Conservation (phyloP, 208 protist species). For the Trypanosoma lewisi region DNA sequence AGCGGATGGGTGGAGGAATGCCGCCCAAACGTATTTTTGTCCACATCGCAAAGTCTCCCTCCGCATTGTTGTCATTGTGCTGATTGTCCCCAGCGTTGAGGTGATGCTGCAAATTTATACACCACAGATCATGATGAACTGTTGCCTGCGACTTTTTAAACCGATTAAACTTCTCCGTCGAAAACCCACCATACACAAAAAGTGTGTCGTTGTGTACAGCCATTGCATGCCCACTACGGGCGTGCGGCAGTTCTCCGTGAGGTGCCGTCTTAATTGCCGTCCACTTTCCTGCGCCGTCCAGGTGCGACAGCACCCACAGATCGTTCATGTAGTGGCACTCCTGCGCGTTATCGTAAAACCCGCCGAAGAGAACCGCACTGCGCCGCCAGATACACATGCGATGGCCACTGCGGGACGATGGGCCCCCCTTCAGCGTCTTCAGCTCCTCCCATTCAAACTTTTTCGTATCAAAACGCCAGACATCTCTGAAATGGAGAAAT, state of each 20-base stretch:
- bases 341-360: constrained; percentile 91
- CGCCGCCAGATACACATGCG: constrained; percentile 90
- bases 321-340: constrained; percentile 90
- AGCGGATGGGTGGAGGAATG: constrained; percentile 85
- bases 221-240: constrained; percentile 83
- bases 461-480: constrained; percentile 81
- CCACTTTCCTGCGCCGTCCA: constrained; percentile 82
- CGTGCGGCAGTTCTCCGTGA: constrained; percentile 43
- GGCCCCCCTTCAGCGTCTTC: constrained; percentile 71
- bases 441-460: constrained; percentile 85
- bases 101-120: constrained; percentile 38
- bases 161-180: constrained; percentile 83
- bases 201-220: constrained; percentile 80
- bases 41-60: constrained; percentile 52
- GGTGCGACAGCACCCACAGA: constrained; percentile 73
- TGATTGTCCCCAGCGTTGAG: constrained; percentile 13
- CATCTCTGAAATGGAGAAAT: constrained; percentile 90
- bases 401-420: constrained; percentile 88
- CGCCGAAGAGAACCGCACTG: constrained; percentile 86
- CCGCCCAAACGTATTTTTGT: constrained; percentile 72
- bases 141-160: constrained; percentile 88
- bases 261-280: constrained; percentile 47
- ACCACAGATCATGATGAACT: constrained; percentile 90
- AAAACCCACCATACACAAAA: constrained; percentile 91
- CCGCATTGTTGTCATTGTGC: background rate